A percentile compares a stretch with the other conserved stretches of the same genome.
Conservation (phyloP, 1,139 yeast species). For the Pichia norvegensis region DNA sequence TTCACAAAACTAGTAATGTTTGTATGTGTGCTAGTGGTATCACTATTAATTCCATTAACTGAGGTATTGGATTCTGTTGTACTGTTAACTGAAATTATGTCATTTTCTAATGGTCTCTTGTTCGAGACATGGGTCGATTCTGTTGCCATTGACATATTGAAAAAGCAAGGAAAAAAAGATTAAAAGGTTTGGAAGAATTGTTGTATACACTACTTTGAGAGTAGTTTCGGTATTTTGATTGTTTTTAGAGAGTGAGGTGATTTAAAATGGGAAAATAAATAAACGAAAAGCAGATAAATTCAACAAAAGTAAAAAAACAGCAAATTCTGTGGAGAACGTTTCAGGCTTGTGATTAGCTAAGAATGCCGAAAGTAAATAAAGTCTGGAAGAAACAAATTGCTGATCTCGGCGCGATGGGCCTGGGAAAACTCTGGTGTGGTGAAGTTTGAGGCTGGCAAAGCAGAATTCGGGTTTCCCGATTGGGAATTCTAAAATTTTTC, state of each 20-base stretch:
- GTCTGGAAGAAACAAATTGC: no score
- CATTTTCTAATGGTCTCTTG: conserved; percentile 4
- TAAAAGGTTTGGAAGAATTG: not conserved
- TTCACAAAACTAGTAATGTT: not conserved
- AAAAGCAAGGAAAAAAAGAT: not conserved
- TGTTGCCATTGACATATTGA: not conserved
- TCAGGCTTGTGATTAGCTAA: not conserved
- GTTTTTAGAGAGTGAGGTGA: no score
- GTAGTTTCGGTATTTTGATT: no score
- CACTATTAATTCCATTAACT: not conserved
- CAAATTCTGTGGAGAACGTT: not conserved
- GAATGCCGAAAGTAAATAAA: not conserved
- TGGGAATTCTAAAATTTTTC: not conserved
- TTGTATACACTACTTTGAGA: no score
- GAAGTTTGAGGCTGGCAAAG: no score
- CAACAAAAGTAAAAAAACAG: not conserved
- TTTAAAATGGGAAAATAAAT: no score
- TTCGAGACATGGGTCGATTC: not conserved
- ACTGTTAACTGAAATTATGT: not conserved
- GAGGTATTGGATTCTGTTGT: not conserved
- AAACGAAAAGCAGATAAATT: no score
- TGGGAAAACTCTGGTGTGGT: no score
- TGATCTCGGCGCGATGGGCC: no score
- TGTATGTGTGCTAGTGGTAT: not conserved
- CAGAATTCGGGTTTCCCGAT: not conserved